phyloP scores from a whole-genome alignment of 2,329 filamentous ascomycete genomes.

The Trichoderma endophyticum region DNA sequence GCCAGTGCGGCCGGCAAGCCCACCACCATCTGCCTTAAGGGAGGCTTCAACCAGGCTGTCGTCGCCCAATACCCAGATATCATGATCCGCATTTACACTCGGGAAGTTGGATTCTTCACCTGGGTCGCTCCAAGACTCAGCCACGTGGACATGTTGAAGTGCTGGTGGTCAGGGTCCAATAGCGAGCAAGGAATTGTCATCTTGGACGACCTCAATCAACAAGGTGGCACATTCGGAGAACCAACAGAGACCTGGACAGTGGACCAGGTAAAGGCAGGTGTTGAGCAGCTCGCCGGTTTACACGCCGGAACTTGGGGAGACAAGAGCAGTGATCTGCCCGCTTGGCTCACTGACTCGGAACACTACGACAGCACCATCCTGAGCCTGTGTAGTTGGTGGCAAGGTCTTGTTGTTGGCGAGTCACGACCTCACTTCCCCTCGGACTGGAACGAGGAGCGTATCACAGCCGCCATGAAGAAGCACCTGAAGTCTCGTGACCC shows the following conservation, averaged over 20 bases:
- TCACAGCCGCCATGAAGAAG: slow-evolving; percentile 6
- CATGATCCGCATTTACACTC: not conserved
- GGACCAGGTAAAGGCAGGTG: not conserved
- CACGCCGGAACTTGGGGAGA: slow-evolving; percentile 2
- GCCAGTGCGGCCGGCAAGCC: not conserved
- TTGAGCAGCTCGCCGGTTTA: slow-evolving; percentile 1
- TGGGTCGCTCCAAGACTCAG: not conserved
- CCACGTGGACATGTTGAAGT: not conserved
- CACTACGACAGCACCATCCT: slow-evolving; percentile 1
- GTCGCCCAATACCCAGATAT: slow-evolving; percentile 2
- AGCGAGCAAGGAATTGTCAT: not conserved
- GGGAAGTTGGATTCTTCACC: not conserved
- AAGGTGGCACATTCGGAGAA: not conserved
- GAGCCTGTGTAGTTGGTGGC: not conserved
- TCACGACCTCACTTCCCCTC: not conserved
- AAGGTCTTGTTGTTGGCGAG: not conserved
- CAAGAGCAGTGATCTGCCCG: not conserved
- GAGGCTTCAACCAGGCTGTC: slow-evolving; percentile 1
- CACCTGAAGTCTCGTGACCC: not conserved
- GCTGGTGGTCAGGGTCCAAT: not conserved
- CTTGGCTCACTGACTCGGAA: not conserved
- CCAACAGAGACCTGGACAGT: not conserved
- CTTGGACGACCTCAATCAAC: not conserved
- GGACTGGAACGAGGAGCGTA: slow-evolving; percentile 1
- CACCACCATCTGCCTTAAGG: not conserved